Conservation (phyloP, 352 stramenopile genomes). For the Pythium pyrilobum region DNA sequence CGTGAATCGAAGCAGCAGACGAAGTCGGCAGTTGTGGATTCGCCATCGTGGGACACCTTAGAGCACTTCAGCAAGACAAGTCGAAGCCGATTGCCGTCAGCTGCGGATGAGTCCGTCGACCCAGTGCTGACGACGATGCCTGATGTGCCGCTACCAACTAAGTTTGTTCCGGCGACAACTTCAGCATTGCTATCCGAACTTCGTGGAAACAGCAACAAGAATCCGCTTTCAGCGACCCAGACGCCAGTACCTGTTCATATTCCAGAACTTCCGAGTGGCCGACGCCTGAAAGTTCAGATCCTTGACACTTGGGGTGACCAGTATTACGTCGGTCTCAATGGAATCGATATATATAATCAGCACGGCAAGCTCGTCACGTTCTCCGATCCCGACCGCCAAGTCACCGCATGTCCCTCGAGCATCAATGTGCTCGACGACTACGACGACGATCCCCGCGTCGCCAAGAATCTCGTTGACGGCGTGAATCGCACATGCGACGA, state of each 20-base stretch:
- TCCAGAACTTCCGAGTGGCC: conserved; percentile 57
- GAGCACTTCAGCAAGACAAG: conserved; percentile 82
- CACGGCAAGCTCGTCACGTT: conserved; percentile 51
- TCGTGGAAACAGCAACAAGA: conserved; percentile 1
- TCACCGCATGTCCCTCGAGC: conserved; percentile 61
- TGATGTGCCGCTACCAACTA: background rate
- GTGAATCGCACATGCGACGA: conserved; percentile 88
- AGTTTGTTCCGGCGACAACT: conserved; percentile 12
- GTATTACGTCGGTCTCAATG: conserved; percentile 88
- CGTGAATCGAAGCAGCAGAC: background rate
- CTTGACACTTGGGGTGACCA: conserved; percentile 86
- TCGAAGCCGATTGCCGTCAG: conserved; percentile 37
- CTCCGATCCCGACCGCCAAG: conserved; percentile 35
- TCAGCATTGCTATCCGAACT: conserved; percentile 13
- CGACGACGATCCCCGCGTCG: conserved; percentile 60
- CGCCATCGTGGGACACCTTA: conserved; percentile 56
- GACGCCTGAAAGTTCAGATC: conserved; percentile 67
- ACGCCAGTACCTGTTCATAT: conserved; percentile 20
- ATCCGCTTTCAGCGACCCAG: background rate
- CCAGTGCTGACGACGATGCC: background rate
- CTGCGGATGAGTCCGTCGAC: conserved; percentile 5
- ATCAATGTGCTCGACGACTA: conserved; percentile 91
- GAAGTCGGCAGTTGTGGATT: background rate
- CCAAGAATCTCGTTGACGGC: conserved; percentile 77
- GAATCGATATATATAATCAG: conserved; percentile 85